Evolutionary conservation across 2,329 filamentous ascomycete species (phyloP).

Genomic region (Cordyceps fumosorosea): DNA sequence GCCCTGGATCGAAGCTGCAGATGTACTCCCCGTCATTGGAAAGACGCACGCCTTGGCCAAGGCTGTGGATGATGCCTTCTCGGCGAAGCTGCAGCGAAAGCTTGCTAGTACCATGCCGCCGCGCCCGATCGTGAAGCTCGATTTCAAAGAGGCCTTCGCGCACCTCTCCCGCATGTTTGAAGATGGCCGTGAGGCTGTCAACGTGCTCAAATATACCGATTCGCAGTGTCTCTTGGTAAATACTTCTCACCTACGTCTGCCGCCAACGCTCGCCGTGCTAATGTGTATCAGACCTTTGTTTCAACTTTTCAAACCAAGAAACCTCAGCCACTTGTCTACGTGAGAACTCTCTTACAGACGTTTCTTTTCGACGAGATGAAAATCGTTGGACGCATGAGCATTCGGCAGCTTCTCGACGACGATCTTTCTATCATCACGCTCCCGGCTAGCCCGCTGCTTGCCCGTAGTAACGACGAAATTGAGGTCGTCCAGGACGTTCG

Average conservation of each 20-base stretch:
- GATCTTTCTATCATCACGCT: constrained; percentile 75
- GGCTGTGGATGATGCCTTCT: constrained; percentile 72
- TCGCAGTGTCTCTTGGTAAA: constrained; percentile 64
- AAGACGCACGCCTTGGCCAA: constrained; percentile 56
- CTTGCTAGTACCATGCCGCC: constrained; percentile 92
- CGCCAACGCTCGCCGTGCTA: neutral
- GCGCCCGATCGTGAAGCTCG: constrained; percentile 75
- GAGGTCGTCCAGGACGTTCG: constrained; percentile 69
- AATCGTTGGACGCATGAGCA: constrained; percentile 59
- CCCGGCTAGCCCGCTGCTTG: constrained; percentile 62
- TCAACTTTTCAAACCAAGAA: constrained; percentile 69
- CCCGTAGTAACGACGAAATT: constrained; percentile 67
- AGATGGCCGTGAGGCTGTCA: constrained; percentile 63
- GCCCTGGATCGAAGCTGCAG: constrained; percentile 46
- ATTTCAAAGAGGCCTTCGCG: constrained; percentile 62
- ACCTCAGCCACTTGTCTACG: constrained; percentile 76
- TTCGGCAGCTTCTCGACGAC: constrained; percentile 70
- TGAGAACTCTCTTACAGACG: constrained; percentile 71
- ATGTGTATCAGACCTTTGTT: constrained; percentile 55
- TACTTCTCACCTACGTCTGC: constrained; percentile 4
- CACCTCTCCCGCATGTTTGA: constrained; percentile 65
- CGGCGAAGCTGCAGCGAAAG: constrained; percentile 81
- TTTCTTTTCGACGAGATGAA: constrained; percentile 68
- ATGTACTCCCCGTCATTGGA: constrained; percentile 48
- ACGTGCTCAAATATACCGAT: constrained; percentile 61